Base-by-base conservation (phyloP, 1,139 yeast species). In the Suhomyces atakaporum region DNA sequence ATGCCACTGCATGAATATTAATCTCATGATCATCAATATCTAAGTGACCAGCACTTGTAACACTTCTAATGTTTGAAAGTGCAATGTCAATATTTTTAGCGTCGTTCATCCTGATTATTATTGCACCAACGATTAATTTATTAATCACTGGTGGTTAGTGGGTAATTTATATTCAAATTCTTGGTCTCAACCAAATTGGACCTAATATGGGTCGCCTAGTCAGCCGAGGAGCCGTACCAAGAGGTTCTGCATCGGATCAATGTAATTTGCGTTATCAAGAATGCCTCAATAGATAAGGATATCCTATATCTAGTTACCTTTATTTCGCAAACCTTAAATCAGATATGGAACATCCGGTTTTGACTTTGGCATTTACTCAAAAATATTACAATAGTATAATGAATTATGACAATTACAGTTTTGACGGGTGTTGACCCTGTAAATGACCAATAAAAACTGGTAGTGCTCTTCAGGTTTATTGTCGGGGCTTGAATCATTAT, bases 1-100 rank as follows among this genome's bases (percentile, higher is more conserved):
- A 51, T 7, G 45, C 28, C 11, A 60, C 37, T 7, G 59, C 41
- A n/a, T 21, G 14, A 16, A 42, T 32, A 25, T 42, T 29, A 16
- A 42, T 25, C 12, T 36, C 44, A 19, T 42, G 45, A 16, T 42
- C 45, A 4, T 27, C 33, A 7, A 28, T 18, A 9, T 42, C 41
- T 14, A 31, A 35, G 16, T 16, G 40, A 11, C 36, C 43, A 16
- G 40, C 29, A 32, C 44, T 39, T 6, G 27, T 18, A 3, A 35
- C 22, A 28, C 44, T 38, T 6, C 20, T 30, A 15, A 36, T 31
- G 19, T 32, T 32, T 2, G 27, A 22, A 18, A 33, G 24, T 7
- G 27, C 27, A 3, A 7, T 13, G n/a, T 12, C 23, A 9, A 12
- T 13, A 7, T 12, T 11, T 10, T 14, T 9, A n/a, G 3, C 9